Base-by-base conservation (phyloP, 1,284 basidiomycete species). In the Cystobasidiaceae sp. region DNA sequence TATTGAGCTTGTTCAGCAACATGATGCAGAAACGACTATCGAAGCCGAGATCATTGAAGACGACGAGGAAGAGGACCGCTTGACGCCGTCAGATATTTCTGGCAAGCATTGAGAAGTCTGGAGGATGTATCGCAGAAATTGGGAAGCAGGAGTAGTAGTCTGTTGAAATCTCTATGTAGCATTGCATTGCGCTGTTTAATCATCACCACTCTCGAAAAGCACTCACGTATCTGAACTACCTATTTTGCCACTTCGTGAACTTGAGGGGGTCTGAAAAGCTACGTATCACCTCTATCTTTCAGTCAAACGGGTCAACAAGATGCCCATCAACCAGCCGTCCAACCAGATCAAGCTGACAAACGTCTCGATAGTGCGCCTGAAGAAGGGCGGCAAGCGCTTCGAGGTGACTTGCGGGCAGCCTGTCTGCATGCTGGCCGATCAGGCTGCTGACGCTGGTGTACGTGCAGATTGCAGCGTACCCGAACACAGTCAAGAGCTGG, bases 401-500 rank as follows among this genome's bases (percentile, higher is more conserved):
- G 96, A 99, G 83, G 90, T 90, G n/a, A 11, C 8, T 13, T 48
- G 13, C 45, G 39, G 44, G 54, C 21, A 28, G 13, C 2, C 34
- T 48, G 45, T 48, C 25, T 13, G 8, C 23, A 33, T 57, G 33
- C 30, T 59, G 44, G 30, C 27, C 44, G 43, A 17, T 9, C 30
- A 3, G 27, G 15, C 11, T 44, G 13, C 43, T 25, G 21, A 39
- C 2, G 2, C 13, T 25, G 25, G 11, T 6, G 4, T 32, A 37
- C 19, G 13, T 4, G 13, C 67, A 93, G 90, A 89, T 98, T 72
- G 94, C 94, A 50, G 97, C 93, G 78, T 97, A 97, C 81, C 97
- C 97, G 82, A 99, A 99, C 80, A 97, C 97, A 80, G 94, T 97
- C 21, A 89, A 93, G 71, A 93, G 97, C 78, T 98, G 89, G 85